Evolutionary conservation across 2,329 filamentous ascomycete genomes (phyloP).

Genomic region (Claviceps sorghi): DNA sequence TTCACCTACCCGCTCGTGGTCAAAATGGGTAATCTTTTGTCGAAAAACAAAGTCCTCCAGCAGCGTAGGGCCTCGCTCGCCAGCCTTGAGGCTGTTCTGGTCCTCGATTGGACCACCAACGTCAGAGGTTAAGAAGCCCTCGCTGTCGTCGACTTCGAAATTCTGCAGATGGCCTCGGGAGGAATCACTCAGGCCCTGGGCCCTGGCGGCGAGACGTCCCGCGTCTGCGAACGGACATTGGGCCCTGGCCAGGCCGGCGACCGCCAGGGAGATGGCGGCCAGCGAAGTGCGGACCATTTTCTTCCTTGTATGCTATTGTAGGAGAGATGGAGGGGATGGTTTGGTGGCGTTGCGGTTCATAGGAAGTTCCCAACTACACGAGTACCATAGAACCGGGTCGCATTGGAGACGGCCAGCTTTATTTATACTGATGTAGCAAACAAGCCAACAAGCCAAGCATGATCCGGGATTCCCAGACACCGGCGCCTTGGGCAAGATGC

Average conservation of each 20-base stretch:
- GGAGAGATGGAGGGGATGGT: not conserved
- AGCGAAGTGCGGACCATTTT: slow-evolving; percentile 15
- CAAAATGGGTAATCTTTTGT: slow-evolving; percentile 57
- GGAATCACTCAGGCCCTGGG: slow-evolving; percentile 7
- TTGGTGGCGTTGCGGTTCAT: not conserved
- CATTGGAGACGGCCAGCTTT: not conserved
- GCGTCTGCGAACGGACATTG: slow-evolving; percentile 22
- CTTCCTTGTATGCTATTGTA: not conserved
- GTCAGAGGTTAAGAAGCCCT: slow-evolving; percentile 47
- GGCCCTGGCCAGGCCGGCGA: slow-evolving; percentile 14
- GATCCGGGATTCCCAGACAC: too few species aligned
- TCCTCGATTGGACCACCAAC: slow-evolving; percentile 54
- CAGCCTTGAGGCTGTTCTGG: slow-evolving; percentile 51
- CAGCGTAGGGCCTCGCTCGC: slow-evolving; percentile 50
- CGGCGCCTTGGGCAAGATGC: not conserved
- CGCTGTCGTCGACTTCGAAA: slow-evolving; percentile 36
- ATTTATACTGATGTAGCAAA: not conserved
- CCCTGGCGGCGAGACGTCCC: slow-evolving; percentile 12
- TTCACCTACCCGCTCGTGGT: slow-evolving; percentile 50
- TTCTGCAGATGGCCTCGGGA: slow-evolving; percentile 19
- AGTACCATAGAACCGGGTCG: not conserved
- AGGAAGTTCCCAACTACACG: not conserved
- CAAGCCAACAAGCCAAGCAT: not conserved
- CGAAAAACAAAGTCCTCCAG: slow-evolving; percentile 61
- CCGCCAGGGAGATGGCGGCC: slow-evolving; percentile 12